phyloP scores from a whole-genome alignment of 345 rosid genomes.

The Acer yangbiense region DNA sequence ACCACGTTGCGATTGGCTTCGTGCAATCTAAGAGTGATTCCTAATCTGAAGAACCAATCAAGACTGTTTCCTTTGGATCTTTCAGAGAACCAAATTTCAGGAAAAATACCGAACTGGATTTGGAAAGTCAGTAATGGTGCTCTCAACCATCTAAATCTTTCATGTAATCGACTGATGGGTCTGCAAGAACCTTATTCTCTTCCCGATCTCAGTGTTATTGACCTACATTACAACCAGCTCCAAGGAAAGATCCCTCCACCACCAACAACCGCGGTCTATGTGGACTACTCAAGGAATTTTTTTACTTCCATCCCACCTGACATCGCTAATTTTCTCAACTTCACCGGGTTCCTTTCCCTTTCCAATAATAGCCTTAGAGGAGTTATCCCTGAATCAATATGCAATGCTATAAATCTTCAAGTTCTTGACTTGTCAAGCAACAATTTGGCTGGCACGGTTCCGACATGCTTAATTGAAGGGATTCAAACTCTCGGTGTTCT shows the following conservation, averaged over 20 bases:
- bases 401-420: constrained; percentile 13
- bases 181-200: constrained; percentile 1
- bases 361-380: constrained; percentile 37
- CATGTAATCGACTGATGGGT: constrained; percentile 15
- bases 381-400: constrained; percentile 33
- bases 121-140: constrained; percentile 14
- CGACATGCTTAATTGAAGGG: constrained; percentile 6
- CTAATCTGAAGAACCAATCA: constrained; percentile 32
- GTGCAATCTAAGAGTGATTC: constrained; percentile 38
- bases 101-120: constrained; percentile 46
- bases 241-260: too few relatives aligned
- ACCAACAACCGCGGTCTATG: neutral
- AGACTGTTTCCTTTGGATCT: constrained; percentile 26
- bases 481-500: neutral
- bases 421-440: constrained; percentile 45
- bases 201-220: neutral
- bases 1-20: constrained; percentile 40
- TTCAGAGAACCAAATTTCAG: constrained; percentile 21
- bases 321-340: constrained; percentile 4
- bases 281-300: constrained; percentile 41
- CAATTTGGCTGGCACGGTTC: constrained; percentile 35
- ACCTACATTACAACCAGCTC: too few relatives aligned
- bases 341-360: constrained; percentile 25
- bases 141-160: constrained; percentile 10
- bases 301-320: constrained; percentile 31